phyloP scores from a whole-genome alignment of 2,329 filamentous ascomycete genomes.

The Anthostomella pinea region DNA sequence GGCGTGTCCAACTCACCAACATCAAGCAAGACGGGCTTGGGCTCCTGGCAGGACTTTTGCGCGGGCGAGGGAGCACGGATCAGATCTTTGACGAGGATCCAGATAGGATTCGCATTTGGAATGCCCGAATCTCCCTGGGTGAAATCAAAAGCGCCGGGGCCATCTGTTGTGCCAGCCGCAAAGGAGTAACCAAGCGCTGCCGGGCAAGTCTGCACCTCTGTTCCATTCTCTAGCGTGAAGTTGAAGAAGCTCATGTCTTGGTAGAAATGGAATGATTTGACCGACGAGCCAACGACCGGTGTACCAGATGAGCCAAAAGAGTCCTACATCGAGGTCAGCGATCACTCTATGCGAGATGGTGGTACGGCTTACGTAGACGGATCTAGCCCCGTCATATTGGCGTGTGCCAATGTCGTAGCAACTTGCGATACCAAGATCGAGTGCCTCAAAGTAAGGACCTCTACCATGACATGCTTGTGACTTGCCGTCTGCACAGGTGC shows the following conservation, averaged over 20 bases:
- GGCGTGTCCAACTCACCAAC: slow-evolving; percentile 73
- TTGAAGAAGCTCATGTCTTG: slow-evolving; percentile 72
- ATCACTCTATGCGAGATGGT: too few relatives aligned
- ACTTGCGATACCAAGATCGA: slow-evolving; percentile 71
- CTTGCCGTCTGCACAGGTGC: slow-evolving; percentile 69
- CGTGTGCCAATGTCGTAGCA: slow-evolving; percentile 71
- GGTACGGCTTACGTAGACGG: slow-evolving; percentile 31
- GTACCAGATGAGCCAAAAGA: slow-evolving; percentile 45
- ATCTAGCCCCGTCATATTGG: slow-evolving; percentile 61
- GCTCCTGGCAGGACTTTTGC: slow-evolving; percentile 72
- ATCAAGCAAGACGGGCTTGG: slow-evolving; percentile 83
- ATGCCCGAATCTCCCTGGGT: slow-evolving; percentile 74
- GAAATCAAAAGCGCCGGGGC: slow-evolving; percentile 86
- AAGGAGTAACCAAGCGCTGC: slow-evolving; percentile 88
- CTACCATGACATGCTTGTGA: slow-evolving; percentile 60
- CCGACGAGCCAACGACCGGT: slow-evolving; percentile 59
- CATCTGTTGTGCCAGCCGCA: slow-evolving; percentile 84
- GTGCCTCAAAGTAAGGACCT: slow-evolving; percentile 62
- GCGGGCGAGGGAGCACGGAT: slow-evolving; percentile 65
- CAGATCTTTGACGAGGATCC: slow-evolving; percentile 69
- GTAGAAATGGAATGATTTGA: slow-evolving; percentile 79
- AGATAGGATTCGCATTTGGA: slow-evolving; percentile 71
- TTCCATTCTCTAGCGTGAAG: slow-evolving; percentile 71
- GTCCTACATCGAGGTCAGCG: slow-evolving; percentile 40
- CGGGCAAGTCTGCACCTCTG: slow-evolving; percentile 70